Evolutionary conservation across 345 rosid species (phyloP).

Genomic region (Schrenkiella parvula): DNA sequence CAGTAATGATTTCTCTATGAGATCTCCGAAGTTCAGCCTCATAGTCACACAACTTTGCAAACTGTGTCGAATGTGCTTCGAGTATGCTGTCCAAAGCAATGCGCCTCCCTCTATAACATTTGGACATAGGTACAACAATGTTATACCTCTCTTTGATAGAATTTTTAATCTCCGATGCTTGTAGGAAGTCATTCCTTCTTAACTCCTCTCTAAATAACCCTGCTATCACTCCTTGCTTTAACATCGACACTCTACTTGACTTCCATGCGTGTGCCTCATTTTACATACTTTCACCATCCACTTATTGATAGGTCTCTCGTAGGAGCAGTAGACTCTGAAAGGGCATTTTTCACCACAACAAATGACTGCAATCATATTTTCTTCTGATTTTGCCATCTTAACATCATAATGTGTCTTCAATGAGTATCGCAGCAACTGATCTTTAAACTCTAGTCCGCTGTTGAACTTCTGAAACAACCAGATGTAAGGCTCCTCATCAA

Average conservation of each 20-base stretch:
- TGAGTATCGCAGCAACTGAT: too few relatives aligned
- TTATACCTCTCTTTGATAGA: neutral
- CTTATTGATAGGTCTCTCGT: too few relatives aligned
- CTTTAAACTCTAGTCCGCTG: too few relatives aligned
- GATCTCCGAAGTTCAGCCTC: neutral
- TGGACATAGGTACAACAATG: neutral
- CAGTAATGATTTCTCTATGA: neutral
- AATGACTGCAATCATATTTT: too few relatives aligned
- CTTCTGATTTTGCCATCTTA: too few relatives aligned
- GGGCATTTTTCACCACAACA: too few relatives aligned
- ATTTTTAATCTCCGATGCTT: neutral
- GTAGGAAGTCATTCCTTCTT: neutral
- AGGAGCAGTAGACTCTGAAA: too few relatives aligned
- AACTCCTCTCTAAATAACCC: neutral
- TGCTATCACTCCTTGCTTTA: neutral
- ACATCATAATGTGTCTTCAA: too few relatives aligned
- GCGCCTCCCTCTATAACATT: neutral
- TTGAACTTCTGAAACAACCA: too few relatives aligned
- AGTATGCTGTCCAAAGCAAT: neutral
- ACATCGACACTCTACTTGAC: neutral
- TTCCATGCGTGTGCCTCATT: too few relatives aligned
- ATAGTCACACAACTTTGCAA: neutral
- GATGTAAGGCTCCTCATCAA: too few relatives aligned
- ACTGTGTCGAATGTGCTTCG: neutral
- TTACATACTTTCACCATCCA: too few relatives aligned